These are phyloP conservation scores for Vaccinium darrowii DNA, from an alignment of 148 eudicot species.

Conservation along the genomic window DNA sequence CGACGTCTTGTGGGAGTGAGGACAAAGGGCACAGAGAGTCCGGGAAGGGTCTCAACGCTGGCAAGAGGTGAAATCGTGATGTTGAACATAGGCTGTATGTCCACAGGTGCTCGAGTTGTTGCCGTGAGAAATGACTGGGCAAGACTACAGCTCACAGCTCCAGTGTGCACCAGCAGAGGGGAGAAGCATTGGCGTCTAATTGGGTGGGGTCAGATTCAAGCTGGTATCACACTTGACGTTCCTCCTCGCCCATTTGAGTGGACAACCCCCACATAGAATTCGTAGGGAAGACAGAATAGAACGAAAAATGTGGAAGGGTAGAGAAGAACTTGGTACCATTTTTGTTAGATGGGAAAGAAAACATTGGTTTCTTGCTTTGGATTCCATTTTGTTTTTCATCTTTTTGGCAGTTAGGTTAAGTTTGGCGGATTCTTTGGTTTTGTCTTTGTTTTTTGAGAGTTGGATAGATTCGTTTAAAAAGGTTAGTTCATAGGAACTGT, in stretches of 20 bases:
- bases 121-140: constrained; percentile 90
- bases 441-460: too few relatives aligned
- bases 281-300: too few relatives aligned
- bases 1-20: constrained; percentile 85
- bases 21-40: constrained; percentile 89
- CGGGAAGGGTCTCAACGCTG: constrained; percentile 85
- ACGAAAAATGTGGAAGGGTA: too few relatives aligned
- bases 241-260: constrained; percentile 79
- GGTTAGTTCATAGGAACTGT: too few relatives aligned
- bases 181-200: constrained; percentile 98
- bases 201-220: constrained; percentile 98
- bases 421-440: too few relatives aligned
- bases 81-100: constrained; percentile 98
- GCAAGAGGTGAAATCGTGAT: constrained; percentile 80
- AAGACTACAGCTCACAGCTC: constrained; percentile 82
- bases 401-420: too few relatives aligned
- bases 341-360: too few relatives aligned
- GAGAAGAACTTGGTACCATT: too few relatives aligned
- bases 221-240: constrained; percentile 73
- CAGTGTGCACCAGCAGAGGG: constrained; percentile 88
- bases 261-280: too few relatives aligned
- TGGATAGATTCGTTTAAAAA: too few relatives aligned
- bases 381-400: too few relatives aligned
- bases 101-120: constrained; percentile 83
- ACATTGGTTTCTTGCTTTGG: too few relatives aligned